Conservation (phyloP, 192 early-diverging fungal species). For the Coemansia sp. region DNA sequence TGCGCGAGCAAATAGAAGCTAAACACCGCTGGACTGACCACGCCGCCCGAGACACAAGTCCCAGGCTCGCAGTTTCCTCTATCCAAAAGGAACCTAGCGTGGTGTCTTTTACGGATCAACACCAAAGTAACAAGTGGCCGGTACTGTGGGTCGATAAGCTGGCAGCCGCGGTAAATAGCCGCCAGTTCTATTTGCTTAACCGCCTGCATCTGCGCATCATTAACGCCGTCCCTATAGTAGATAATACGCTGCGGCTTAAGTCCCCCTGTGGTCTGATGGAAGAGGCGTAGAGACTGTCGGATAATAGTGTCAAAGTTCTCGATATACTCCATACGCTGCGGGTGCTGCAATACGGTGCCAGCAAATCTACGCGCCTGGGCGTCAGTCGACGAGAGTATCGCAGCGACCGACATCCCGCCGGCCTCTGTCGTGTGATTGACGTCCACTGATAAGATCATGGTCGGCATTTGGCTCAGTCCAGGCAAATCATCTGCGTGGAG, state of each 20-base stretch:
- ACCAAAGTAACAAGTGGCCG: slow-evolving; percentile 22
- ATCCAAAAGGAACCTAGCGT: slow-evolving; percentile 18
- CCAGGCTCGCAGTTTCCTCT: slow-evolving; percentile 30
- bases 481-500: slow-evolving; percentile 23
- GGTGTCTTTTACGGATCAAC: slow-evolving; percentile 38
- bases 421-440: slow-evolving; percentile 58
- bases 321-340: slow-evolving; percentile 34
- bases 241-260: slow-evolving; percentile 58
- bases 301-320: slow-evolving; percentile 42
- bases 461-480: slow-evolving; percentile 28
- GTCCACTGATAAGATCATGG: slow-evolving; percentile 62
- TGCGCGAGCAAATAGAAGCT: slow-evolving; percentile 39
- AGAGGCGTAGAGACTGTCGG: slow-evolving; percentile 45
- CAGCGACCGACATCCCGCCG: slow-evolving; percentile 52
- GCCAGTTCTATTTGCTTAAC: slow-evolving; percentile 34
- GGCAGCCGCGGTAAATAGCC: slow-evolving; percentile 24
- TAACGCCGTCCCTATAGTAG: slow-evolving; percentile 63
- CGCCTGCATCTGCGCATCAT: slow-evolving; percentile 26
- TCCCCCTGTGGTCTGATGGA: slow-evolving; percentile 32
- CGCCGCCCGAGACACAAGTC: slow-evolving; percentile 12
- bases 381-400: slow-evolving; percentile 48
- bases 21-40: slow-evolving; percentile 10
- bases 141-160: slow-evolving; percentile 24
- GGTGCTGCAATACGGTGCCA: slow-evolving; percentile 43
- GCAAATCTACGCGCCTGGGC: slow-evolving; percentile 23